Base-by-base conservation (phyloP, 345 rosid genomes). In the Eutrema heterophyllum region DNA sequence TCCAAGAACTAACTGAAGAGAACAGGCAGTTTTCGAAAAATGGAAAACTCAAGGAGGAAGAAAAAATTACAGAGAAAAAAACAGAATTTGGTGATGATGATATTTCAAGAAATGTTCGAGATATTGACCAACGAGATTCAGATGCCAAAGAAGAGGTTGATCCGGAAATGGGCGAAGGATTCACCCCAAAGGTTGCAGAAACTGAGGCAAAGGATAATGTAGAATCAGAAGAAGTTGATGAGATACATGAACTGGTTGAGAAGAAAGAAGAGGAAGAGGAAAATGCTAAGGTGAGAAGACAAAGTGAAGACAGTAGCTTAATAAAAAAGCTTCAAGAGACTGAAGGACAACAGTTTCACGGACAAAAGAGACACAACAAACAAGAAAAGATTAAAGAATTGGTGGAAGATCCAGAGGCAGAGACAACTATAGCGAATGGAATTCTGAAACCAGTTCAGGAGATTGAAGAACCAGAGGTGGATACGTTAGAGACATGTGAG, bases 31-130 rank as follows among this genome's bases (percentile, higher is more conserved):
- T 67, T 14, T 59, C 54, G 8, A 59, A 30, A 51, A 26, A 40
- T 4, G 15, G 71, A 24, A 29, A 52, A 50, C 5, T 1, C 65
- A 48, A 55, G 62, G 57, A 54, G 14, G 50, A 55, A 7, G 33
- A 64, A 11, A 51, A 61, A 13, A 44, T 4, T n/a, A 12, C 49
- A 45, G 71, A 55, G 40, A 29, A 57, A 45, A 49, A 56, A 45
- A 38, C 66, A 65, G 51, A 65, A 27, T 33, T 44, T 52, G 49
- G 24, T 64, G 70, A 5, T 51, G 53, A 41, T 67, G 73, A 58
- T 57, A 62, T 10, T 53, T 30, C 15, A 1, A 62, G 36, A 72
- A 39, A 48, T 40, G 52, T 2, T 51, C 51, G 43, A 33, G 73
- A 68, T 3, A 35, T 9, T 65, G 24, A 65, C 21, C 45, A 35